Percentiles rank a stretch among this genome's conserved stretches.
phyloP scores from a whole-genome alignment of 2,329 filamentous ascomycete genomes.

The Kalmusia sp. region DNA sequence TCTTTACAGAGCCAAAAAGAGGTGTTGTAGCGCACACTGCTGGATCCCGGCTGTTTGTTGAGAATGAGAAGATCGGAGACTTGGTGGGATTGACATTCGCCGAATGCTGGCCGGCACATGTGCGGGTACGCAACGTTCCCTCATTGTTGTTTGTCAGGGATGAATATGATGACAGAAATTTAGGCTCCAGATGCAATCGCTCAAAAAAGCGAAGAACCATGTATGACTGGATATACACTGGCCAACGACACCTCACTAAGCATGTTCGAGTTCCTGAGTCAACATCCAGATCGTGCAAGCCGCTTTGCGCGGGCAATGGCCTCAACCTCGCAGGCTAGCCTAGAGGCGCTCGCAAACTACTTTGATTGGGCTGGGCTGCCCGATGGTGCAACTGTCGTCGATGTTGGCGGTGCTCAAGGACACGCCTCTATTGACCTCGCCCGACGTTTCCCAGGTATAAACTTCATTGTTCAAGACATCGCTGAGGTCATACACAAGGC shows the following conservation, averaged over 20 bases:
- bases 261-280: constrained; percentile 7
- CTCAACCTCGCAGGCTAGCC: background rate
- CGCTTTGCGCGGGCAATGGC: constrained; percentile 14
- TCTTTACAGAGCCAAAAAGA: constrained; percentile 50
- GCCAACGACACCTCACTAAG: constrained; percentile 6
- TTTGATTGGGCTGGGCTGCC: background rate
- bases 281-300: constrained; percentile 7
- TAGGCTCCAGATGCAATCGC: constrained; percentile 13
- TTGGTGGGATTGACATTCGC: constrained; percentile 15
- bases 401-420: constrained; percentile 18
- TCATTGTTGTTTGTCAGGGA: background rate
- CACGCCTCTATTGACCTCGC: constrained; percentile 11
- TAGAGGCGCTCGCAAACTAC: background rate
- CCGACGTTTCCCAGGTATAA: constrained; percentile 2
- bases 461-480: constrained; percentile 16
- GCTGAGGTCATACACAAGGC: constrained; percentile 6
- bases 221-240: constrained; percentile 8
- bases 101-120: constrained; percentile 14
- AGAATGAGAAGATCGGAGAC: constrained; percentile 14
- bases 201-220: constrained; percentile 9
- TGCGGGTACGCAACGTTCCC: background rate
- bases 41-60: constrained; percentile 22
- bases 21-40: constrained; percentile 52
- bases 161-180: background rate
- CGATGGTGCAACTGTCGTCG: constrained; percentile 10